These are phyloP conservation scores for Barnettozyma vustinii DNA, from an alignment of 805 yeast species.

Conservation along the genomic window DNA sequence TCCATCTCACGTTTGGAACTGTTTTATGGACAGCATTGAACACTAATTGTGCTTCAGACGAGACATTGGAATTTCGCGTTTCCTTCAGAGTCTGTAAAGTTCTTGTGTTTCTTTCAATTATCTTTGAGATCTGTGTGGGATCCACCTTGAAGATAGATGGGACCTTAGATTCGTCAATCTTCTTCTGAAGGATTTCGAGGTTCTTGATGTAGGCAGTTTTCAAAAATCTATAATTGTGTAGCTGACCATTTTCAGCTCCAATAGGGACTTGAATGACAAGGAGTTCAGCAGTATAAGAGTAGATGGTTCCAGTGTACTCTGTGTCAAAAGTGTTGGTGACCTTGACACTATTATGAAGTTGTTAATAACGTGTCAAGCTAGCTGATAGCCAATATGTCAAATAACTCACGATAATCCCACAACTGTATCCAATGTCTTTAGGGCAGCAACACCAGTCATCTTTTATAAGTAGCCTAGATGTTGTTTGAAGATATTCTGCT, in stretches of 20 bases:
- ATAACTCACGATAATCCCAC: constrained; percentile 13
- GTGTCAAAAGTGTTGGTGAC: constrained; percentile 56
- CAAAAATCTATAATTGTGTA: constrained; percentile 41
- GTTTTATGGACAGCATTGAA: constrained; percentile 41
- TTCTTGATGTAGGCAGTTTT: constrained; percentile 54
- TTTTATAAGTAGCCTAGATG: neutral
- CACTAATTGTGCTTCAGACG: constrained; percentile 38
- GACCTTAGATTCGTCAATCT: constrained; percentile 20
- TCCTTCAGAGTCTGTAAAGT: constrained; percentile 20
- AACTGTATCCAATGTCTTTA: constrained; percentile 9
- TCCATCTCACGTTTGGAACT: constrained; percentile 40
- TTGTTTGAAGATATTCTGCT: neutral
- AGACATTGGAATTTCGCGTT: constrained; percentile 32
- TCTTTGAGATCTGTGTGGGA: constrained; percentile 11
- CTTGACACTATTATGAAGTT: constrained; percentile 39
- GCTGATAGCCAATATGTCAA: neutral
- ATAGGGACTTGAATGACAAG: constrained; percentile 26
- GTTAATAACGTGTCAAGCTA: neutral
- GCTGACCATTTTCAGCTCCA: constrained; percentile 5
- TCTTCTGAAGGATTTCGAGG: constrained; percentile 41
- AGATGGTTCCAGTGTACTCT: constrained; percentile 54
- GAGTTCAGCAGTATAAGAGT: constrained; percentile 46
- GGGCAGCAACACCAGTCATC: constrained; percentile 6
- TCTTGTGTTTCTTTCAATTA: constrained; percentile 17
- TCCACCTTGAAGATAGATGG: constrained; percentile 16